Percentiles rank a stretch among this genome's conserved stretches.
phyloP scores from a whole-genome alignment of 345 rosid species.

The Moricandia arvensis region DNA sequence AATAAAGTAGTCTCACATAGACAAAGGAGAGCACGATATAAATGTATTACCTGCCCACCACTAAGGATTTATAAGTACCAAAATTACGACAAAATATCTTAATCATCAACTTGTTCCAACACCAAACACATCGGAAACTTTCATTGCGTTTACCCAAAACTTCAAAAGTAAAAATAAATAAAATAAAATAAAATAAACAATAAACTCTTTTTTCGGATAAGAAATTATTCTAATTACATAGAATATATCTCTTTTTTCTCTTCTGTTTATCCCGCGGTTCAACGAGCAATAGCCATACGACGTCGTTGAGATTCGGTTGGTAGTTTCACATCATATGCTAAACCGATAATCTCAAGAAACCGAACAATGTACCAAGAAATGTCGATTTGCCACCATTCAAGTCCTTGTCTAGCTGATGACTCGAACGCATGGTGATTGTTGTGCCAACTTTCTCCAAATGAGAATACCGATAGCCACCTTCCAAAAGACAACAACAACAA shows the following conservation, averaged over 20 bases:
- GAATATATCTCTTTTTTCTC: not conserved
- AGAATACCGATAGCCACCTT: slow-evolving; percentile 85
- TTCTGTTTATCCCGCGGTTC: not conserved
- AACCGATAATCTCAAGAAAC: slow-evolving; percentile 59
- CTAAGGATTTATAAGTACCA: slow-evolving; percentile 13
- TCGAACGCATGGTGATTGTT: slow-evolving; percentile 90
- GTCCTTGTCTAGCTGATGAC: slow-evolving; percentile 77
- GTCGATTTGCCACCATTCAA: slow-evolving; percentile 92
- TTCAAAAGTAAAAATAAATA: slow-evolving; percentile 8
- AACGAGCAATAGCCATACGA: slow-evolving; percentile 49
- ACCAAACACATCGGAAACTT: slow-evolving; percentile 27
- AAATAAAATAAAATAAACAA: not conserved
- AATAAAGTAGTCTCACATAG: slow-evolving; percentile 2
- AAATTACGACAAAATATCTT: slow-evolving; percentile 27
- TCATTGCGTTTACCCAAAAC: slow-evolving; percentile 24
- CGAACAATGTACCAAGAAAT: slow-evolving; percentile 74
- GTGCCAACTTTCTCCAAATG: slow-evolving; percentile 98
- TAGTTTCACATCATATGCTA: slow-evolving; percentile 71
- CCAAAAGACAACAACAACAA: not conserved
- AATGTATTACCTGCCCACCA: slow-evolving; percentile 4
- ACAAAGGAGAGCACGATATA: not conserved
- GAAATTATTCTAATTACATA: slow-evolving; percentile 26
- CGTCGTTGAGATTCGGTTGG: slow-evolving; percentile 58
- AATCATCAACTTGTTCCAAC: slow-evolving; percentile 24
- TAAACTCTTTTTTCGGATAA: slow-evolving; percentile 3